phyloP scores from a whole-genome alignment of 179 eudicot species.

The Heliamphora pulchella region DNA sequence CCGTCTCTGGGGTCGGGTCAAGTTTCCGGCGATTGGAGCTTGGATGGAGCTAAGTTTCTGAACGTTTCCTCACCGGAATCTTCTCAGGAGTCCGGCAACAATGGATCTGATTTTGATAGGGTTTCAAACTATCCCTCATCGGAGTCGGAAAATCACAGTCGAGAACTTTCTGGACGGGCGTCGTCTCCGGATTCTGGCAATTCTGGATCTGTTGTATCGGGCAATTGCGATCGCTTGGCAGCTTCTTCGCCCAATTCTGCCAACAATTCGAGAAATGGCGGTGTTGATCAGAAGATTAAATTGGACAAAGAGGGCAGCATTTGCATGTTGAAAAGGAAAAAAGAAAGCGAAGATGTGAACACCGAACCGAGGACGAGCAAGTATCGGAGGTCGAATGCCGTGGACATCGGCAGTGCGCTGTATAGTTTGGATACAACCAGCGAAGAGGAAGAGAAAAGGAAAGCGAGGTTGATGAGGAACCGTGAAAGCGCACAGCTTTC shows the following conservation, averaged over 20 bases:
- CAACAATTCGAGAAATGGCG: constrained; percentile 21
- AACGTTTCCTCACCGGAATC: constrained; percentile 23
- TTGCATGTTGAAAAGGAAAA: constrained; percentile 52
- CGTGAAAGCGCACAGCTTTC: constrained; percentile 91
- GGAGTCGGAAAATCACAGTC: constrained; percentile 21
- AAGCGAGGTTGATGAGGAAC: constrained; percentile 80
- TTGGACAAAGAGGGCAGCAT: constrained; percentile 27
- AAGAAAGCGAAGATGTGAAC: constrained; percentile 36
- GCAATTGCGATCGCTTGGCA: constrained; percentile 22
- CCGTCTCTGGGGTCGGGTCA: constrained; percentile 19
- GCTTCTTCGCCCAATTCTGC: constrained; percentile 25
- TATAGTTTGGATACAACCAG: constrained; percentile 5
- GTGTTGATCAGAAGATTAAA: constrained; percentile 38
- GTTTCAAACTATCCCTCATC: constrained; percentile 25
- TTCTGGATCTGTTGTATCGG: constrained; percentile 20
- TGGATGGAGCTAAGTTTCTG: constrained; percentile 19
- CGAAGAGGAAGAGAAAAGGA: constrained; percentile 58
- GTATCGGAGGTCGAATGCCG: constrained; percentile 27
- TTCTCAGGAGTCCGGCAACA: constrained; percentile 15
- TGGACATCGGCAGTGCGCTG: constrained; percentile 14
- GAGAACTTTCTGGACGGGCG: constrained; percentile 10
- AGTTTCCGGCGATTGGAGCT: constrained; percentile 16
- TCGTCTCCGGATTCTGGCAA: constrained; percentile 18
- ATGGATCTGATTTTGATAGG: constrained; percentile 11
- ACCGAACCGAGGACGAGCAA: constrained; percentile 40